Evolutionary conservation across 1,284 basidiomycete genomes (phyloP), one percentile per base, ranked within the genome.

Genomic region (Ceratobasidium sp.): DNA sequence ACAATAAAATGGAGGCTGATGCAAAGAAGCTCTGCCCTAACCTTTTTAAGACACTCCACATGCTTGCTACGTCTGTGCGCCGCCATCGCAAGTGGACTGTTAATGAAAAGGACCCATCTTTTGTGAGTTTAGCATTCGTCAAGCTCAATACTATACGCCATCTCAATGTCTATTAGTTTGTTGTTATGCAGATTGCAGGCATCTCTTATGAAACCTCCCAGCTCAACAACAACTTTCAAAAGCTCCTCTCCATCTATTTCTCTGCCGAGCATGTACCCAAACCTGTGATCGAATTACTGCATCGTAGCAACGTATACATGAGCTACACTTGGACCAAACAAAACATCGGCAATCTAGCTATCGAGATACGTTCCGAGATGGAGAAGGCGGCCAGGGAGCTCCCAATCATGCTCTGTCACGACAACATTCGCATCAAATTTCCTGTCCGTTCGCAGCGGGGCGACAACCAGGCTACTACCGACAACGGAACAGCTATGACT

Each of bases 361-460:
- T 24, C 17, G 17, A 65, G 11, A 19, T 47, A n/a, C 44, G 48
- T 9, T 31, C 8, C 19, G 17, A 4, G 15, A 31, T 50, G 17
- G 24, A 27, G 7, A 44, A 65, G n/a, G 41, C 24, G 24, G 48
- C 57, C 11, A 14, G 9, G 4, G 17, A 27, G 9, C 57, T 36
- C 17, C 57, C 45, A 17, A 51, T 65, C 27, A 31, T 65, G 24
- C n/a, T 41, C n/a, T 31, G 9, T 4, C 62, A 65, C 44, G 44
- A 65, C 62, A 65, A 65, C 27, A 65, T 65, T n/a, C 62, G 33
- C 24, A 4, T 65, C 9, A 41, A 14, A 17, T 65, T 65, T 24
- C 36, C 14, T 5, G 41, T 65, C n/a, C 24, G 29, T 14, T 48
- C 62, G 5, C 62, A 65, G 62, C 62, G 41, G 15, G 62, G 44